Conservation (phyloP, 1,139 yeast genomes). For the Diutina ranongensis region DNA sequence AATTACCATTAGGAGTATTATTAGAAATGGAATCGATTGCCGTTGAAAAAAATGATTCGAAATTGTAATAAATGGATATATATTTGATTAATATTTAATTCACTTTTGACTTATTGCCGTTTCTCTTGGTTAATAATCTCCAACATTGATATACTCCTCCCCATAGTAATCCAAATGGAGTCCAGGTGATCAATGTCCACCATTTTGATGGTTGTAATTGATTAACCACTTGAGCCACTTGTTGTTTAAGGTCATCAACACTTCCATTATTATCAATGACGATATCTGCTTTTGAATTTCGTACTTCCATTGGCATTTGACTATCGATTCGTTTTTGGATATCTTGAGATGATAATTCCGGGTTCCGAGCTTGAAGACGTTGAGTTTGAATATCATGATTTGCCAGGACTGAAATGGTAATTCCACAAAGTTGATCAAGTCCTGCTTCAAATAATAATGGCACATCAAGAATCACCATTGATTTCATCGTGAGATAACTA, state of each 20-base stretch:
- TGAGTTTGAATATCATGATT: constrained; percentile 43
- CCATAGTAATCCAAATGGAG: not conserved
- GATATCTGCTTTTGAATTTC: constrained; percentile 50
- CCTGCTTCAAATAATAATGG: constrained; percentile 82
- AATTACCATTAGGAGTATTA: constrained; percentile 3
- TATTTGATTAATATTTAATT: not conserved
- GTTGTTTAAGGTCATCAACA: constrained; percentile 33
- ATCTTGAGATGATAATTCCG: constrained; percentile 53
- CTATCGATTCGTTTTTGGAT: constrained; percentile 62
- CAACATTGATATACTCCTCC: not conserved
- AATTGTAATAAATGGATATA: not conserved
- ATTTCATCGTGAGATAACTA: constrained; percentile 40
- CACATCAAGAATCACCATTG: constrained; percentile 70
- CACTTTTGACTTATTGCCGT: not conserved
- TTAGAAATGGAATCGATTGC: constrained; percentile 5
- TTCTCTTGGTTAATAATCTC: not conserved
- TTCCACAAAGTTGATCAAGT: constrained; percentile 61
- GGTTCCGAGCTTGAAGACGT: constrained; percentile 56
- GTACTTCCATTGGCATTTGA: constrained; percentile 59
- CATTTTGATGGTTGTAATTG: constrained; percentile 38
- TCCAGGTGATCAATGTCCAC: constrained; percentile 37
- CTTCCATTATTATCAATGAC: constrained; percentile 51
- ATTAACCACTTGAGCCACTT: constrained; percentile 35
- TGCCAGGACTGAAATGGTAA: constrained; percentile 59
- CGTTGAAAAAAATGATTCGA: constrained; percentile 1